A percentile compares a stretch with the other conserved stretches of the same genome.
These are phyloP conservation scores for Coccomyxa sp. DNA, from an alignment of 139 green algal species.

Conservation along the genomic window DNA sequence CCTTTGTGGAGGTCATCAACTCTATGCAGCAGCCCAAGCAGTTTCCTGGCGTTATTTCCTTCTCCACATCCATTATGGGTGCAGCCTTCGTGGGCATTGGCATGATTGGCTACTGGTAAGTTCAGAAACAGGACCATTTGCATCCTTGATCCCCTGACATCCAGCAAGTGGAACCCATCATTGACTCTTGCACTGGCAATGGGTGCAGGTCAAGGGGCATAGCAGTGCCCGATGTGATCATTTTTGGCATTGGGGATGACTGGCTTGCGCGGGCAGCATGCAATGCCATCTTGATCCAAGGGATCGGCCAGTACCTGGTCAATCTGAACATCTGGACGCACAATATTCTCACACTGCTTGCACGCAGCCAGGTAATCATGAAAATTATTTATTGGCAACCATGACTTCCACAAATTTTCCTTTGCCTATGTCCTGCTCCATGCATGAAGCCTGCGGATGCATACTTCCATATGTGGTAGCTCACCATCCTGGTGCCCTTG, in stretches of 20 bases:
- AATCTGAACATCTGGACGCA: slow-evolving; percentile 60
- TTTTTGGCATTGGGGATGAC: slow-evolving; percentile 36
- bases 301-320: slow-evolving; percentile 51
- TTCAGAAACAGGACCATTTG: background rate
- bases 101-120: slow-evolving; percentile 5
- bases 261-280: slow-evolving; percentile 20
- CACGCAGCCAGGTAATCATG: slow-evolving; percentile 6
- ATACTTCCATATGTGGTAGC: too few species aligned
- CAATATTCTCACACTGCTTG: slow-evolving; percentile 50
- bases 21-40: slow-evolving; percentile 3
- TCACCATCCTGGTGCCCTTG: too few species aligned
- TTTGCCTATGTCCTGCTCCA: background rate
- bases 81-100: background rate
- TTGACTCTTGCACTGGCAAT: background rate
- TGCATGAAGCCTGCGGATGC: background rate
- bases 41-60: background rate
- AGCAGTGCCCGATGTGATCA: slow-evolving; percentile 24
- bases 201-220: slow-evolving; percentile 12
- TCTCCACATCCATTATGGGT: background rate
- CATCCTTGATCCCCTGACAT: background rate
- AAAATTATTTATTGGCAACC: background rate
- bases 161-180: background rate
- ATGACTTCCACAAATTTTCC: background rate
- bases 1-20: slow-evolving; percentile 11
- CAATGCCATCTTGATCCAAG: slow-evolving; percentile 43